Base-by-base conservation (phyloP, 805 yeast species). In the Candida glaebosa region DNA sequence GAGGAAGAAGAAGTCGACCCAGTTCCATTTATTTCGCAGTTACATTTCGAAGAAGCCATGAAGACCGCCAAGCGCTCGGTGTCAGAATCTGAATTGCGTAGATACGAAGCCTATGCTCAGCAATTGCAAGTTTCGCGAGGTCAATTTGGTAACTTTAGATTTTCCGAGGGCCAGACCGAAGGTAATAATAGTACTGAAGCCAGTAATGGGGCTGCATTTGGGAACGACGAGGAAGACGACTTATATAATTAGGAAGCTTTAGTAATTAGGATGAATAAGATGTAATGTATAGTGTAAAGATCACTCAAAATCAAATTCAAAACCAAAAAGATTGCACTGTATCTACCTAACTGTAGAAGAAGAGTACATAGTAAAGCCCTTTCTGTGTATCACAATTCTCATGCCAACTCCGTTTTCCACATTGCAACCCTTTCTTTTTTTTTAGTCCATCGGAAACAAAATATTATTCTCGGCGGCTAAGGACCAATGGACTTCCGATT, bases 21-120 rank as follows among this genome's bases (percentile, higher is more conserved):
- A 22, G 99, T 93, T 53, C 99, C 99, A 58, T 93, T 67, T 65
- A 91, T 93, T 57, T 87, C 96, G 22, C 86, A 84, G 61, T 84
- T 83, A 39, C 99, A 93, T 65, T 89, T 93, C 57, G 96, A 93
- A 69, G 98, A 93, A 75, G 99, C 99, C 36, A 93, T 93, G 99
- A 90, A 91, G 82, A 89, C 98, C 1, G 99, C 99, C 40, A 85
- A 89, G 69, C 86, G 98, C 57, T 90, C 97, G 42, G 99, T 93
- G 37, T 83, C 95, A 31, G 98, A 95, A 60, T 87, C 96, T 30
- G 99, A 93, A 69, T 78, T 93, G 60, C 93, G 99, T 71, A 90
- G 99, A 70, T 93, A 93, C 65, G 99, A 93, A 73, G 95, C 98
- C 5, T 93, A 91, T 59, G 95, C 96, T 39, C 96, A 91, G 69